Base-by-base conservation (phyloP, 2,329 filamentous ascomycete genomes). In the Myriosclerotinia curreyana region DNA sequence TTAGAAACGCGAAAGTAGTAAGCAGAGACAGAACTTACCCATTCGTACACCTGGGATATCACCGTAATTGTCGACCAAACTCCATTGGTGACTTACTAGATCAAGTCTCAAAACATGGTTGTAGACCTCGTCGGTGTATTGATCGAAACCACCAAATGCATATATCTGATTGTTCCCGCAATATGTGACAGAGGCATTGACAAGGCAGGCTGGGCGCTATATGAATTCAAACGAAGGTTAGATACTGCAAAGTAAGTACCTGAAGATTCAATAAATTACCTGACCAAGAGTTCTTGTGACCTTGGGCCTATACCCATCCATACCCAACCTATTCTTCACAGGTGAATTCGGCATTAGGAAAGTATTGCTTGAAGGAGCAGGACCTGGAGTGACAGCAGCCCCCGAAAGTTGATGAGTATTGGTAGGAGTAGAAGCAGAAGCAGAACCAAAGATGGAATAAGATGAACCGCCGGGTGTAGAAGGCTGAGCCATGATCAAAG, bases 181-280 rank as follows among this genome's bases (percentile, higher is more conserved):
- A 76, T 96, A 97, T n/a, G 95, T 99, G 66, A 98, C 94, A 0
- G 95, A 98, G 60, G 95, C 95, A 80, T 99, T 99, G 70, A 99
- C 94, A 58, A 99, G 83, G 74, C 94, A 98, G 44, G 95, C 93
- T 46, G 95, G 95, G 69, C 93, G 86, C 60, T 62, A 55, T 20
- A 48, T 34, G 15, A 46, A n/a, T 55, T n/a, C 7, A 36, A 49
- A 12, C 42, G 12, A n/a, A 44, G 51, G 40, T 62, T 40, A 62
- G 60, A 56, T 28, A 28, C 40, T 55, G 51, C 22, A 56, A 17
- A 49, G 31, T n/a, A 17, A 49, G 31, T n/a, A 7, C 12, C 31
- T 51, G 40, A 28, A 36, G 22, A n/a, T 48, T 40, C 31, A 34
- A 34, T 28, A 20, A 38, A 54, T 56, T 62, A 62, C 60, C 77